Evolutionary conservation across 495 filamentous ascomycete species (phyloP).

Genomic region (Aspergillus taichungensis): DNA sequence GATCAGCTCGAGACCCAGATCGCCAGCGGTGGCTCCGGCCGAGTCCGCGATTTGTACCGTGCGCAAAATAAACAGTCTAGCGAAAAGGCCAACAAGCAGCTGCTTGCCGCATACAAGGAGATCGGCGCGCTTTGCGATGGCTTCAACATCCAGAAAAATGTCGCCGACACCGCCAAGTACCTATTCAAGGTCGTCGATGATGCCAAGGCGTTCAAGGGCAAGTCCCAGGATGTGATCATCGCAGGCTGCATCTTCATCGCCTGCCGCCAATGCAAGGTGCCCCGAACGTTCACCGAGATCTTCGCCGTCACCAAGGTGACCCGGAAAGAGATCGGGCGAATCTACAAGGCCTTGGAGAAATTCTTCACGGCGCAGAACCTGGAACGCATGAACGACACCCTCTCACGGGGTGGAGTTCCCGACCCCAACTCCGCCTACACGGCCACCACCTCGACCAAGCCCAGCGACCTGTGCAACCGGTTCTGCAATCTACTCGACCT

Average conservation of each 20-base stretch:
- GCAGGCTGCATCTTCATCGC: slow-evolving; percentile 97
- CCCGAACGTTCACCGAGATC: slow-evolving; percentile 88
- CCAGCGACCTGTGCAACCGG: slow-evolving; percentile 76
- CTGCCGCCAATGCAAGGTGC: slow-evolving; percentile 78
- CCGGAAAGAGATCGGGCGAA: slow-evolving; percentile 93
- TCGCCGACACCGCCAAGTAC: slow-evolving; percentile 81
- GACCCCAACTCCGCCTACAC: slow-evolving; percentile 53
- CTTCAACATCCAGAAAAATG: slow-evolving; percentile 68
- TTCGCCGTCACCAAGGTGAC: slow-evolving; percentile 85
- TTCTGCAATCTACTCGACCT: slow-evolving; percentile 78
- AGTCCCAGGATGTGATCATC: slow-evolving; percentile 86
- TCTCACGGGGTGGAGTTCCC: slow-evolving; percentile 36
- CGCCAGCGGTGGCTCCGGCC: slow-evolving; percentile 65
- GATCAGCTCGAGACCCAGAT: slow-evolving; percentile 89
- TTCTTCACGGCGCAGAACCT: slow-evolving; percentile 61
- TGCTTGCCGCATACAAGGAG: slow-evolving; percentile 78
- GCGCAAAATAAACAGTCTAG: slow-evolving; percentile 77
- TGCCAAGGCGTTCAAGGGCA: slow-evolving; percentile 87
- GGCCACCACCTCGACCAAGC: slow-evolving; percentile 68
- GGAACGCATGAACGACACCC: slow-evolving; percentile 41
- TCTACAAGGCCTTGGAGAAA: slow-evolving; percentile 86
- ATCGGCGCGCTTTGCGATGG: slow-evolving; percentile 83
- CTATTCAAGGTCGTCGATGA: slow-evolving; percentile 91
- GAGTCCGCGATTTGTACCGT: slow-evolving; percentile 68
- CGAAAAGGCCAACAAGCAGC: slow-evolving; percentile 76